Base-by-base conservation (phyloP, 306 rosid species). In the Quercus engelmannii region DNA sequence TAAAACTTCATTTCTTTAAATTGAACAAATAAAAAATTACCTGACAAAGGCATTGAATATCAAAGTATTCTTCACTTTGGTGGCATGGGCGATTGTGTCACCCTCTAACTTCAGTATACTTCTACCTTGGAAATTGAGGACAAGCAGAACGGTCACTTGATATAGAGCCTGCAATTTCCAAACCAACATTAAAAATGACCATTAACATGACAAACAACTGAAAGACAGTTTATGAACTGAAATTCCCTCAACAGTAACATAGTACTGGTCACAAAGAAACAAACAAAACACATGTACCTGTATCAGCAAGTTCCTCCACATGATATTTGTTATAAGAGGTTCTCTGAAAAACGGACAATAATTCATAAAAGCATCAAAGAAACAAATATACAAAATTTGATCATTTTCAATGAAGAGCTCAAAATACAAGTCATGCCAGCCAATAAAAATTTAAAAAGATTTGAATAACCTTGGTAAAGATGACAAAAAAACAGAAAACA, bases 21-120 rank as follows among this genome's bases (percentile, higher is more conserved):
- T 54, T 61, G 38, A 11, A 61, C 46, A 49, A 30, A 51, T 14
- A 58, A 84, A 30, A 49, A 83, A 93, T 85, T 89, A 95, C 99
- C 81, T 91, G 99, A 95, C 99, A 83, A 95, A 95, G 6, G 99
- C 80, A 79, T 95, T 95, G 86, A 95, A 95, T 85, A 95, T 95
- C 85, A 95, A 64, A 4, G 97, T 89, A 86, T 95, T 91, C 91
- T 92, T 91, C 88, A 90, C 84, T 91, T 77, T 84, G 77, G 28
- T 76, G 65, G 91, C 94, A 71, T 80, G 79, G 12, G 35, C 68
- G 2, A 6, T 49, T 3, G 38, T 1, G 38, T 87, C 80, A 31
- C 46, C 76, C 56, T 78, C 20, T 77, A 95, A 81, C 23, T 83
- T 49, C 78, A 95, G 87, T 78, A 95, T 38, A 71, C 72, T 84